Percentiles rank a stretch among this genome's conserved stretches.
phyloP scores from a whole-genome alignment of 2,329 filamentous ascomycete species.

The Geosmithia putterillii region DNA sequence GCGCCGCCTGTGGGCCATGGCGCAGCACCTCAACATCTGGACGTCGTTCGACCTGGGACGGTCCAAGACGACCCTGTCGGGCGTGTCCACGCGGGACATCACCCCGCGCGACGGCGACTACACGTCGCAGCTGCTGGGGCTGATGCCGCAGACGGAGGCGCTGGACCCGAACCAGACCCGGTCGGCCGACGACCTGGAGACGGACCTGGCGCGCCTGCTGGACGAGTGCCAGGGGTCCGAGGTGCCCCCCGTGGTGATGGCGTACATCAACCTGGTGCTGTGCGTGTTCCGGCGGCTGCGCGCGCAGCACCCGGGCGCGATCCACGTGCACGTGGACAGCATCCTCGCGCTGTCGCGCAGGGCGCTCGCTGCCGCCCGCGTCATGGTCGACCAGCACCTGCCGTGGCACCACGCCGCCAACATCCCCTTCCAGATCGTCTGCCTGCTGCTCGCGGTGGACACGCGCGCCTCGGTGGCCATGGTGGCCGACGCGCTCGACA shows the following conservation, averaged over 20 bases:
- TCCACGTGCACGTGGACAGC: constrained; percentile 26
- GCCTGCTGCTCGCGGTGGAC: constrained; percentile 42
- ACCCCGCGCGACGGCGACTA: constrained; percentile 23
- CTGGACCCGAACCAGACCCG: constrained; percentile 37
- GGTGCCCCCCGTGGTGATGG: constrained; percentile 27
- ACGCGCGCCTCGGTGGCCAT: constrained; percentile 32
- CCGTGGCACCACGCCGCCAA: constrained; percentile 51
- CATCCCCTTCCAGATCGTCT: constrained; percentile 46
- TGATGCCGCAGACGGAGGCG: constrained; percentile 38
- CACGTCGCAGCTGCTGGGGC: constrained; percentile 34
- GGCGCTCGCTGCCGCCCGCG: constrained; percentile 32
- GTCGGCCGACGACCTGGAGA: constrained; percentile 26
- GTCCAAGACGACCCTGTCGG: constrained; percentile 34
- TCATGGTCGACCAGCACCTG: constrained; percentile 26
- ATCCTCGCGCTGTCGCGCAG: constrained; percentile 31
- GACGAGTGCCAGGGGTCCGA: constrained; percentile 19
- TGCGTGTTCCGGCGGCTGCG: constrained; percentile 42
- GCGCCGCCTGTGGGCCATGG: constrained; percentile 33
- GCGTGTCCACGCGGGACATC: constrained; percentile 28
- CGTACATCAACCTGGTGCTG: constrained; percentile 41
- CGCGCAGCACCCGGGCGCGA: constrained; percentile 32
- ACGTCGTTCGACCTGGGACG: constrained; percentile 46
- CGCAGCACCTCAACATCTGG: constrained; percentile 46
- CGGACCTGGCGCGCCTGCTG: constrained; percentile 26
- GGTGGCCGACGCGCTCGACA: constrained; percentile 37